Conservation (phyloP, 2,329 filamentous ascomycete species). For the Lachnellula subtilissima region DNA sequence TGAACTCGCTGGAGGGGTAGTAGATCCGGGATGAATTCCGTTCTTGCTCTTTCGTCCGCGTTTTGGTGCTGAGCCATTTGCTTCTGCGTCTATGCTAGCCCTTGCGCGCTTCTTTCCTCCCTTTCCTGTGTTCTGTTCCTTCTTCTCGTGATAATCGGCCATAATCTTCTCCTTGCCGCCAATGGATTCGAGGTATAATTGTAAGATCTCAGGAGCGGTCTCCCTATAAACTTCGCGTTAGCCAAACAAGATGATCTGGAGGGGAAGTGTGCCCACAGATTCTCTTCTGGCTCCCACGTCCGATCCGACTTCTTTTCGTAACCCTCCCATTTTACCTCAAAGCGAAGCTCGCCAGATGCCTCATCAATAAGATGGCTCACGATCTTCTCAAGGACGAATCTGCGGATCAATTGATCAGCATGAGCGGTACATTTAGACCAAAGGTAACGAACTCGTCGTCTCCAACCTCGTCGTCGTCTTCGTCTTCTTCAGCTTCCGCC, state of each 20-base stretch:
- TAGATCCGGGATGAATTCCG: constrained; percentile 40
- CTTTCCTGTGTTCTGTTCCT: constrained; percentile 36
- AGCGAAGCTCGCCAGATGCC: constrained; percentile 48
- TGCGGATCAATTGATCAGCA: constrained; percentile 32
- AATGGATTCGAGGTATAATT: constrained; percentile 57
- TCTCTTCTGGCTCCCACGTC: constrained; percentile 77
- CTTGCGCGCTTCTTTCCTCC: constrained; percentile 57
- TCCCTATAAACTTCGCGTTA: constrained; percentile 37
- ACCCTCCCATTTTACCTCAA: constrained; percentile 77
- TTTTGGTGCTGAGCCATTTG: constrained; percentile 24
- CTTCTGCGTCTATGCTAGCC: constrained; percentile 34
- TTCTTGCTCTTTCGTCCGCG: constrained; percentile 25
- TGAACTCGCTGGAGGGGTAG: constrained; percentile 44
- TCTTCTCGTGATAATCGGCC: constrained; percentile 39
- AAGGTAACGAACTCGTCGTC: constrained; percentile 40
- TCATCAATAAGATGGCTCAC: constrained; percentile 57
- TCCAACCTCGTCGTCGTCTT: constrained; percentile 36
- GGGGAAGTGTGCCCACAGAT: constrained; percentile 45
- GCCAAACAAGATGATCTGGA: constrained; percentile 2
- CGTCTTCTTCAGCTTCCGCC: constrained; percentile 29
- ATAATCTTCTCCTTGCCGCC: constrained; percentile 59
- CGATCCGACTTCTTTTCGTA: constrained; percentile 64
- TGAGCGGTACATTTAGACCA: constrained; percentile 22
- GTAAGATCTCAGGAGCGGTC: constrained; percentile 54
- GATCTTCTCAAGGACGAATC: constrained; percentile 73